Evolutionary conservation across 139 green algal genomes (phyloP).

Genomic region (Gonium pectorale): DNA sequence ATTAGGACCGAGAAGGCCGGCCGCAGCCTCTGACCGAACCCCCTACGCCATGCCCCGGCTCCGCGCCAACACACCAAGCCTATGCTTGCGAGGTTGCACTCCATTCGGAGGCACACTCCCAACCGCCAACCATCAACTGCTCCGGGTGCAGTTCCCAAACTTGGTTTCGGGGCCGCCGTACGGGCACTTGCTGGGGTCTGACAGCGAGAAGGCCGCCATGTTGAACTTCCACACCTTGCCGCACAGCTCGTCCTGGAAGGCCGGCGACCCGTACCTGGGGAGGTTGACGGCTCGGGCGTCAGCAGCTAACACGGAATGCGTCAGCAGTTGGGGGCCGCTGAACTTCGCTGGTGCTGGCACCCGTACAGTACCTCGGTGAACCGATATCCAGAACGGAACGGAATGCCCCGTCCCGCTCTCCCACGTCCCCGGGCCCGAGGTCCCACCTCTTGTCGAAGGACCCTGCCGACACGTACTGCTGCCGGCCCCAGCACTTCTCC

Average conservation of each 20-base stretch:
- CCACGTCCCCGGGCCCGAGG: background rate
- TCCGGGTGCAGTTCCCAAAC: conserved; percentile 8
- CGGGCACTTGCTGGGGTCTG: background rate
- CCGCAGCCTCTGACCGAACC: no score
- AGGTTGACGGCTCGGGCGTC: background rate
- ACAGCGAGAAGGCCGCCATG: background rate
- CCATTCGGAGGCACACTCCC: no score
- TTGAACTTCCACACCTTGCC: conserved; percentile 11
- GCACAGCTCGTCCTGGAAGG: conserved; percentile 6
- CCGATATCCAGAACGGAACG: no score
- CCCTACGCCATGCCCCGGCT: no score
- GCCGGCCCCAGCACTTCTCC: conserved; percentile 42
- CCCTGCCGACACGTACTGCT: background rate
- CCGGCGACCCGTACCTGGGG: background rate
- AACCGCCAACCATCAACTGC: no score
- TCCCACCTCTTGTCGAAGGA: conserved; percentile 2
- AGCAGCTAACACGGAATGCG: background rate
- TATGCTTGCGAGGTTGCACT: no score
- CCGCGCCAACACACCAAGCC: no score
- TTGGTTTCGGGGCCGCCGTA: background rate
- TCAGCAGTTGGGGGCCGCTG: background rate
- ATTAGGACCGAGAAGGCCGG: no score
- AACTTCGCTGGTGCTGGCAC: background rate
- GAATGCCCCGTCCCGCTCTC: background rate
- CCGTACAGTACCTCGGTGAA: background rate